Evolutionary conservation across 2,329 filamentous ascomycete genomes (phyloP).

Genomic region (Talaromyces verruculosus): DNA sequence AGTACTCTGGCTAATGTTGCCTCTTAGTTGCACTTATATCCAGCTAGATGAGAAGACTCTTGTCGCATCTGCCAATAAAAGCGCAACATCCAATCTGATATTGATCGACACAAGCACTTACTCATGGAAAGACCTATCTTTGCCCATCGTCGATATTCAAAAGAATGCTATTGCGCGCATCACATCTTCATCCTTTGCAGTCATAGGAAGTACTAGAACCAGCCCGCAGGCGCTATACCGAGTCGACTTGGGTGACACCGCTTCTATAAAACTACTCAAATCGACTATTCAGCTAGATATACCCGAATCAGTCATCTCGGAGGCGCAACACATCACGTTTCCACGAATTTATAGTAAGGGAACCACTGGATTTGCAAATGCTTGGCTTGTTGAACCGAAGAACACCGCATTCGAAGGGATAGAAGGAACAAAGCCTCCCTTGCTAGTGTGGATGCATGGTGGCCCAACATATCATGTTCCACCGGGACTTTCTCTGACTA

Average conservation of each 20-base stretch:
- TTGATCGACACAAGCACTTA: conserved; percentile 8
- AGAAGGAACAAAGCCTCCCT: conserved; percentile 45
- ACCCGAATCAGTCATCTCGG: conserved; percentile 6
- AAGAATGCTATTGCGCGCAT: conserved; percentile 11
- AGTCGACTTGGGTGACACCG: neutral
- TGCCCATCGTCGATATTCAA: conserved; percentile 17
- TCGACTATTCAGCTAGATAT: conserved; percentile 7
- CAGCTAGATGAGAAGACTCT: conserved; percentile 14
- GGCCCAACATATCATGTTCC: conserved; percentile 51
- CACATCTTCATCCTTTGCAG: conserved; percentile 10
- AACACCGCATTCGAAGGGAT: conserved; percentile 48
- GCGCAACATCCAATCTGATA: conserved; percentile 14
- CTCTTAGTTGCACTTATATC: conserved; percentile 11
- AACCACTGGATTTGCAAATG: conserved; percentile 34
- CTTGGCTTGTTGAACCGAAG: conserved; percentile 52
- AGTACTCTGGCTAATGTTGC: neutral
- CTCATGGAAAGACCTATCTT: conserved; percentile 15
- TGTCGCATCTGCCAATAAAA: conserved; percentile 11
- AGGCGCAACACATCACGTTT: conserved; percentile 12
- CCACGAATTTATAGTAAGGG: conserved; percentile 1
- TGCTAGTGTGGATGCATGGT: conserved; percentile 55
- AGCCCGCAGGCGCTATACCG: conserved; percentile 13
- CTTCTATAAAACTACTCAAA: conserved; percentile 12
- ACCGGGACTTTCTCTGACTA: conserved; percentile 48
- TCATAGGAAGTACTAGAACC: conserved; percentile 14